Conservation (phyloP, 768 basidiomycete genomes). For the Boletus sensibilis region DNA sequence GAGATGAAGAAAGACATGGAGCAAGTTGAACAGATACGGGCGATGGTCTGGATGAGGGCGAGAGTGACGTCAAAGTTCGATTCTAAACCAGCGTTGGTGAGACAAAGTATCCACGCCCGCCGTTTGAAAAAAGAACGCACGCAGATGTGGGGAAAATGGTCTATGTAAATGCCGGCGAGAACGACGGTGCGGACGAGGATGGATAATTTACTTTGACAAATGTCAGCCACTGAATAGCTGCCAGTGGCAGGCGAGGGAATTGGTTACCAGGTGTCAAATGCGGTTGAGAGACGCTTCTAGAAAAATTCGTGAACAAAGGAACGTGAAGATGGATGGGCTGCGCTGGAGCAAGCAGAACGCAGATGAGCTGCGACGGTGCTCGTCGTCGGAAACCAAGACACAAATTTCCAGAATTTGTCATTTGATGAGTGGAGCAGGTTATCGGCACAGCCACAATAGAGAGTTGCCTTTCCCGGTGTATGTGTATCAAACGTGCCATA, state of each 20-base stretch:
- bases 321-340: conserved; percentile 3
- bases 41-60: not conserved
- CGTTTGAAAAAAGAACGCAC: conserved; percentile 11
- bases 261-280: conserved; percentile 4
- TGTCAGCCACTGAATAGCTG: conserved; percentile 9
- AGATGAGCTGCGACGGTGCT: conserved; percentile 7
- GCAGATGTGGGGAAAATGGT: not conserved
- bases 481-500: not conserved
- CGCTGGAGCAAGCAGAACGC: not conserved
- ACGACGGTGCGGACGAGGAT: conserved; percentile 1
- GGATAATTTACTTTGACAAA: conserved; percentile 19
- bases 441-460: conserved; percentile 21
- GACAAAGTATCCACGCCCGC: conserved; percentile 4
- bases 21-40: conserved; percentile 5
- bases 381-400: conserved; percentile 16
- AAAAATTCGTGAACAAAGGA: conserved; percentile 20
- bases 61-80: conserved; percentile 13
- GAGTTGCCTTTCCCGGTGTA: conserved; percentile 17
- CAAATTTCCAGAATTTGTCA: conserved; percentile 27
- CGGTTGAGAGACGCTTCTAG: not conserved
- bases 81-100: conserved; percentile 13
- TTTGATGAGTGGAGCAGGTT: conserved; percentile 17
- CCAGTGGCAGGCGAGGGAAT: not conserved
- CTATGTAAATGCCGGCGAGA: conserved; percentile 8
- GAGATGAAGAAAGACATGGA: conserved; percentile 19